Conservation (phyloP, 768 basidiomycete genomes). For the Mycena olivaceomarginata region DNA sequence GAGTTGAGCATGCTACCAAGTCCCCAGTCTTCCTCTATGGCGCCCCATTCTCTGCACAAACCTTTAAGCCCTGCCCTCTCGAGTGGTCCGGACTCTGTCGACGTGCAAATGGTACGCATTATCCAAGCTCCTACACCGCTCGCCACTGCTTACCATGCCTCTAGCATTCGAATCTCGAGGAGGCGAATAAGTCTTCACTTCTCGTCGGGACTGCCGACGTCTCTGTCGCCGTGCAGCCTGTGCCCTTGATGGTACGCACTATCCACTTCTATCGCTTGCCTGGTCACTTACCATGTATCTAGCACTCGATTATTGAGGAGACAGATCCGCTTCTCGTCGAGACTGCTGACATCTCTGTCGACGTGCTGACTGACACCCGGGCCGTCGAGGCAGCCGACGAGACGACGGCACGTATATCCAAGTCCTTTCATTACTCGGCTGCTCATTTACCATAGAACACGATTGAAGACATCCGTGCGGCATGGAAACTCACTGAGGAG, state of each 20-base stretch:
- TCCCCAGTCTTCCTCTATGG: not conserved
- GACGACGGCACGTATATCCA: not conserved
- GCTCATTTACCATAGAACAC: not conserved
- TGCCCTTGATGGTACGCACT: not conserved
- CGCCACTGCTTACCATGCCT: no score
- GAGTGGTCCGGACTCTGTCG: not conserved
- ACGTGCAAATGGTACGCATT: not conserved
- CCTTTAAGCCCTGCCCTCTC: not conserved
- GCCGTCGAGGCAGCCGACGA: not conserved
- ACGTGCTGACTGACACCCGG: not conserved
- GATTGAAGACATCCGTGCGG: not conserved
- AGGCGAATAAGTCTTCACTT: no score
- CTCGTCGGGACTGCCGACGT: no score
- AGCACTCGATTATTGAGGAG: not conserved
- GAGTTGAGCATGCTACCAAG: no score
- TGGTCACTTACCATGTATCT: not conserved
- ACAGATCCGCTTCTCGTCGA: not conserved
- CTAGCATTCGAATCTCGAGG: no score
- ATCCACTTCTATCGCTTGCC: not conserved
- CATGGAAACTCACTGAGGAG: not conserved
- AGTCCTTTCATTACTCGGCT: not conserved
- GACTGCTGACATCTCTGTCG: not conserved
- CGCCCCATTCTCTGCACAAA: not conserved
- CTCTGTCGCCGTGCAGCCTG: not conserved
- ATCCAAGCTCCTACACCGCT: no score